phyloP scores from a whole-genome alignment of 2,329 filamentous ascomycete genomes.

The Sclerotinia borealis region DNA sequence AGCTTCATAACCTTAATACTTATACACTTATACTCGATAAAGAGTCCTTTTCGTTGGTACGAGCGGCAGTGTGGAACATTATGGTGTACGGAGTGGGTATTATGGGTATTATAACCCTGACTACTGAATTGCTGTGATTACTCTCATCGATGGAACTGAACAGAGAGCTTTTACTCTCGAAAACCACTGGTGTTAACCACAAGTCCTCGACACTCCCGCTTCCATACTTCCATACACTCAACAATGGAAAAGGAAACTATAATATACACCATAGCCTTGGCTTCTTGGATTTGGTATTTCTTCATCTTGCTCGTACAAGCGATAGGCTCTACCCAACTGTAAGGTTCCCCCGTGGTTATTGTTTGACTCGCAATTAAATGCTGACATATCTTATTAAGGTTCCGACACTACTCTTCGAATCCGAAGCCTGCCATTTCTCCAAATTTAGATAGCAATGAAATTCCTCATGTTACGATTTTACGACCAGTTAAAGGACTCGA shows the following conservation, averaged over 20 bases:
- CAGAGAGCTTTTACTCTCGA: not conserved
- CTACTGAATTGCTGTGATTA: not conserved
- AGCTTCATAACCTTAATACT: not conserved
- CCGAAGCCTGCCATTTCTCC: conserved; percentile 47
- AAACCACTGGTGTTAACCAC: not conserved
- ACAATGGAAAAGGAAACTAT: conserved; percentile 19
- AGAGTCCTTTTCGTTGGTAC: not conserved
- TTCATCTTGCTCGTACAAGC: conserved; percentile 48
- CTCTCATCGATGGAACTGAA: not conserved
- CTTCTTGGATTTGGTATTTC: conserved; percentile 48
- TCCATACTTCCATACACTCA: too few relatives aligned
- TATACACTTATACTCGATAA: too few relatives aligned
- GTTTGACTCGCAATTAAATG: not conserved
- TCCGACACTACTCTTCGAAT: conserved; percentile 46
- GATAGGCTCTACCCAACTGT: conserved; percentile 54
- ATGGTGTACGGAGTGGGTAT: too few relatives aligned
- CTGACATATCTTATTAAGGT: conserved; percentile 35
- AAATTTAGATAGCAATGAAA: conserved; percentile 43
- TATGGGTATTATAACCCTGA: too few relatives aligned
- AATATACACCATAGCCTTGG: conserved; percentile 36
- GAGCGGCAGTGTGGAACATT: not conserved
- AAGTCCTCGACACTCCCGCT: not conserved
- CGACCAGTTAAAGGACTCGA: conserved; percentile 91
- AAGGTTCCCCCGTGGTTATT: conserved; percentile 9
- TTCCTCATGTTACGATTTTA: conserved; percentile 84